Base-by-base conservation (phyloP, 225 moss, liverwort and hornwort genomes). In the Polytrichum commune region DNA sequence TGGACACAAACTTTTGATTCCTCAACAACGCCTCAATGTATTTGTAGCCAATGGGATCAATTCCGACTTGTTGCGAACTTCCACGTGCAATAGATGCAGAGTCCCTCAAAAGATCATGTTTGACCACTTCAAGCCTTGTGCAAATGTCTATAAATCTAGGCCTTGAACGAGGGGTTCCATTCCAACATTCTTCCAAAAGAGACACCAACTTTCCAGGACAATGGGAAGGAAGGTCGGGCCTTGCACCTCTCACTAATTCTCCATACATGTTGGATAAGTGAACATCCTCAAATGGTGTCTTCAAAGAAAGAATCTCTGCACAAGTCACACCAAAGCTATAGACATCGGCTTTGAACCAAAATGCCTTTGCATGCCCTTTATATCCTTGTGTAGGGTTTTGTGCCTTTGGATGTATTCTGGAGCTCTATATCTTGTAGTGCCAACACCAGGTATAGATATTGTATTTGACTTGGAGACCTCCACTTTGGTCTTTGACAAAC, bases 301-400 rank as follows among this genome's bases (percentile, higher is more conserved):
- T 23, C 29, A 66, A 53, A 16, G 70, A 65, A 8, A 77, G 19
- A 72, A 77, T 60, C 16, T 22, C 5, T 1, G 27, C 28, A n/a
- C 71, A 72, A 16, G 53, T 72, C 53, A 77, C n/a, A 29, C 57
- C 76, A 60, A 77, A 77, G 60, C 71, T 65, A 29, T 64, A 77
- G 54, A 29, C 76, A 29, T 77, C 71, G 1, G 71, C 76, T 27
- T 20, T 28, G 66, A 76, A 77, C 76, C 71, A 71, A 0, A 71
- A 27, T 65, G 53, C 76, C 60, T 61, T 77, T 63, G 22, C 18
- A 19, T 38, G 5, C 10, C 63, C 33, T 18, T 65, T 61, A 1
- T 35, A 71, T 68, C 25, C 63, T 24, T 63, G 25, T 25, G 63
- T 5, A 27, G 16, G 25, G 13, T 28, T 29, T 10, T 53, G 10